These are phyloP conservation scores for Fusarium lyarnte DNA, from an alignment of 2,329 filamentous ascomycete species.

Conservation along the genomic window DNA sequence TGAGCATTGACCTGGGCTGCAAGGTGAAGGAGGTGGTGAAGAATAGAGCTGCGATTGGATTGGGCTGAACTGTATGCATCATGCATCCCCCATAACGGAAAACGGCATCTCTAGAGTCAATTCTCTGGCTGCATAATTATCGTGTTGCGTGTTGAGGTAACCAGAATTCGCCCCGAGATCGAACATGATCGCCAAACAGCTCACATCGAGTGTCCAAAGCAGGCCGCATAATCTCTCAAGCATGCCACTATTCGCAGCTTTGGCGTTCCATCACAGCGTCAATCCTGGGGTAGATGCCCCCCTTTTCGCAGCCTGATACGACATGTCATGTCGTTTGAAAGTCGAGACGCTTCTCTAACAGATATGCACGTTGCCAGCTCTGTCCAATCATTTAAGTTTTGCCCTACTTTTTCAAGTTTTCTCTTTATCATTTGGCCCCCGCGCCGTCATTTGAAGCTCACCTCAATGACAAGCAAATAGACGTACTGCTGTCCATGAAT, in stretches of 20 bases:
- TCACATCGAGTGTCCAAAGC: slow-evolving; percentile 12
- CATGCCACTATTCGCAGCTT: slow-evolving; percentile 30
- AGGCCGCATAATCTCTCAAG: neutral
- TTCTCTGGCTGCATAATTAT: neutral
- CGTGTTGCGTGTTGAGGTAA: slow-evolving; percentile 9
- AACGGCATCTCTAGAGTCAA: slow-evolving; percentile 19
- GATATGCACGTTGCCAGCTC: neutral
- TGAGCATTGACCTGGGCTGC: slow-evolving; percentile 27
- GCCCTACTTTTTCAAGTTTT: neutral
- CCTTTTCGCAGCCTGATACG: slow-evolving; percentile 26
- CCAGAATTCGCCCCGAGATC: neutral
- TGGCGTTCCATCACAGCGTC: slow-evolving; percentile 26
- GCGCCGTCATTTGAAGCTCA: neutral
- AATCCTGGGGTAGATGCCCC: slow-evolving; percentile 39
- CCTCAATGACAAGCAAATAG: neutral
- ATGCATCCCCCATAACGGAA: slow-evolving; percentile 23
- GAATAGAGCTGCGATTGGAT: slow-evolving; percentile 34
- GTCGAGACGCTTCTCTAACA: slow-evolving; percentile 35
- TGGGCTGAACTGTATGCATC: slow-evolving; percentile 19
- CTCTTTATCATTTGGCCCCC: neutral
- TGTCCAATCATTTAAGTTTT: neutral
- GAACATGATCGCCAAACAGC: neutral
- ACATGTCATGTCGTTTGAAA: slow-evolving; percentile 34
- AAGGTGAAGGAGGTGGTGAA: slow-evolving; percentile 9
- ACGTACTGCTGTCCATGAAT: slow-evolving; percentile 5